phyloP scores from a whole-genome alignment of 768 basidiomycete genomes.

The Tricholoma terreum region DNA sequence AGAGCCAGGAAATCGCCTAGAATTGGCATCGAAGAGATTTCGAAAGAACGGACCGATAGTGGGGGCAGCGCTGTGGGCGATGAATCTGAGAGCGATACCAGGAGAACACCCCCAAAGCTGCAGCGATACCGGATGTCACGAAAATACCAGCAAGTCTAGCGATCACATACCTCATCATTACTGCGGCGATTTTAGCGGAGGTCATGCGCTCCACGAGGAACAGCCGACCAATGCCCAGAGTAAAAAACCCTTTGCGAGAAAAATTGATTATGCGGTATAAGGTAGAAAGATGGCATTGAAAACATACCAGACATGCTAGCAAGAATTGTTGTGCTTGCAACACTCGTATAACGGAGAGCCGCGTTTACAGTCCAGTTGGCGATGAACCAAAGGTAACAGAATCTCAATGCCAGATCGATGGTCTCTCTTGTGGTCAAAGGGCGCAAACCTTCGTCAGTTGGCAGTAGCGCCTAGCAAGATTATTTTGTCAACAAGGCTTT shows the following conservation, averaged over 20 bases:
- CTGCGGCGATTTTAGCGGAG: conserved; percentile 69
- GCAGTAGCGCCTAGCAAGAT: neutral
- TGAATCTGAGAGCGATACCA: conserved; percentile 90
- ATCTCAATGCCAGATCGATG: conserved; percentile 68
- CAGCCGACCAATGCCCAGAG: conserved; percentile 76
- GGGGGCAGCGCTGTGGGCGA: conserved; percentile 2
- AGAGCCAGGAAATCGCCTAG: conserved; percentile 83
- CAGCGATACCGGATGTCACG: conserved; percentile 1
- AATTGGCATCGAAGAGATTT: conserved; percentile 36
- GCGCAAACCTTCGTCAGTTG: conserved; percentile 6
- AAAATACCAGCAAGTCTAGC: neutral
- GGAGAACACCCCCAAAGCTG: conserved; percentile 78
- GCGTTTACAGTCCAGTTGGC: conserved; percentile 93
- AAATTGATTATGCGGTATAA: neutral
- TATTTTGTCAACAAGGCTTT: neutral
- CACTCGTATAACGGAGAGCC: conserved; percentile 81
- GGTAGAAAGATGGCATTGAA: neutral
- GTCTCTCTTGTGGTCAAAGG: conserved; percentile 70
- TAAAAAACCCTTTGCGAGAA: conserved; percentile 79
- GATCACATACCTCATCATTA: conserved; percentile 66
- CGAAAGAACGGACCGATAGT: conserved; percentile 9
- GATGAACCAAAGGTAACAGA: conserved; percentile 89
- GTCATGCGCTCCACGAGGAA: conserved; percentile 81
- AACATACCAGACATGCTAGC: conserved; percentile 83
- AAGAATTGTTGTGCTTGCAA: conserved; percentile 90